Evolutionary conservation across 306 rosid species (phyloP), one percentile per base, ranked within the genome.

Genomic region (Mucuna pruriens): DNA sequence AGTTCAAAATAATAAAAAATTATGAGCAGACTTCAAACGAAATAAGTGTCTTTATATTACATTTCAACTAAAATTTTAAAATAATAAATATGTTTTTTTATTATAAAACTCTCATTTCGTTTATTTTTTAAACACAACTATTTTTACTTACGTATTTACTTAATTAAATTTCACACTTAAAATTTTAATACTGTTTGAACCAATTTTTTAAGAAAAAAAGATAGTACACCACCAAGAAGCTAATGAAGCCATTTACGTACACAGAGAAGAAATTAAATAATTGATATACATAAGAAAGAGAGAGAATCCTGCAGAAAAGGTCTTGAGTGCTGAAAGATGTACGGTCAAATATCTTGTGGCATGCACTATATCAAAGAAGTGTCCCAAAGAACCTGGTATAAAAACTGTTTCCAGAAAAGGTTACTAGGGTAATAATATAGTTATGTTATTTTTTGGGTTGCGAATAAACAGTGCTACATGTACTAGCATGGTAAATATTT

Each of bases 341-440:
- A 72, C 76, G 42, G 38, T 29, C 51, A 79, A 42, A 70, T 74
- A 38, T 80, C 60, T 36, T 71, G 66, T 80, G 80, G 55, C 82
- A 52, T 85, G 79, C 85, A 70, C 38, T 76, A 69, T 45, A 33
- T 23, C 82, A 54, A 23, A 66, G 71, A 71, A 61, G 25, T 29
- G 77, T 29, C 42, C 64, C 61, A 45, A 68, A 54, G 45, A 64
- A 45, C 60, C 71, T 84, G 80, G 22, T 71, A 52, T 71, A 78
- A 25, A 63, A 46, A 75, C 71, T 71, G 71, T 67, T 78, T 73
- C 65, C 22, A 39, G 58, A 66, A 63, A 72, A 72, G 33, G 62
- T 16, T 82, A 73, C 58, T 20, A 12, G 73, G 76, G 69, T 31
- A 16, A 39, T 45, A 44, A 39, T 45, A 44, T 12, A 57, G 58